These are phyloP conservation scores for Trichoderma guizhouense DNA, from an alignment of 2,329 filamentous ascomycete species.

Conservation along the genomic window DNA sequence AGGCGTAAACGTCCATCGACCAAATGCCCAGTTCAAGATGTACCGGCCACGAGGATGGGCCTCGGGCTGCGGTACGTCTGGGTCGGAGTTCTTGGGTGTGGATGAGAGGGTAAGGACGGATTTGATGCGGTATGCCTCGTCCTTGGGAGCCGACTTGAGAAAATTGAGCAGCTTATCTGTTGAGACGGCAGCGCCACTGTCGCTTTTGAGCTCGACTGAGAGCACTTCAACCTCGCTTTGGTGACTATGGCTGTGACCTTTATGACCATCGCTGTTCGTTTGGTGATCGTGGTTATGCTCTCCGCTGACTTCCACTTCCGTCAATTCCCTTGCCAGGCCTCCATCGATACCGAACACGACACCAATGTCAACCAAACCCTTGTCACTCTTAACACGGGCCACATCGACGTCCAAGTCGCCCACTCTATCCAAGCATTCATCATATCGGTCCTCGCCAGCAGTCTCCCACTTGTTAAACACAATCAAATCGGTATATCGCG, in stretches of 20 bases:
- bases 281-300: slow-evolving; percentile 32
- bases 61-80: slow-evolving; percentile 38
- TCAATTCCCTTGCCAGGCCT: slow-evolving; percentile 61
- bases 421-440: slow-evolving; percentile 73
- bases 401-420: slow-evolving; percentile 77
- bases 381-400: slow-evolving; percentile 80
- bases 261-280: slow-evolving; percentile 28
- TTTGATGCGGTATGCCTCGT: slow-evolving; percentile 96
- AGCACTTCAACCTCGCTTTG: slow-evolving; percentile 93
- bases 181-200: slow-evolving; percentile 42
- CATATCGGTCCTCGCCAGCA: slow-evolving; percentile 69
- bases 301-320: slow-evolving; percentile 36
- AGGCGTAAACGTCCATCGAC: slow-evolving; percentile 85
- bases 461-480: slow-evolving; percentile 92
- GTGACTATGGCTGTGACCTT: slow-evolving; percentile 43
- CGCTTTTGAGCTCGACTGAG: slow-evolving; percentile 65
- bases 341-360: slow-evolving; percentile 86
- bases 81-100: slow-evolving; percentile 49
- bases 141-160: slow-evolving; percentile 73
- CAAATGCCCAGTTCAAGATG: slow-evolving; percentile 98
- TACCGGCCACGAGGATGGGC: slow-evolving; percentile 52
- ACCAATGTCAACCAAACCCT: slow-evolving; percentile 72
- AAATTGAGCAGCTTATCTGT: slow-evolving; percentile 63
- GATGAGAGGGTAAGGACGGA: slow-evolving; percentile 53
- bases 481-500: slow-evolving; percentile 83